phyloP scores from a whole-genome alignment of 2,329 filamentous ascomycete species.

The Cladorrhinum sp. region DNA sequence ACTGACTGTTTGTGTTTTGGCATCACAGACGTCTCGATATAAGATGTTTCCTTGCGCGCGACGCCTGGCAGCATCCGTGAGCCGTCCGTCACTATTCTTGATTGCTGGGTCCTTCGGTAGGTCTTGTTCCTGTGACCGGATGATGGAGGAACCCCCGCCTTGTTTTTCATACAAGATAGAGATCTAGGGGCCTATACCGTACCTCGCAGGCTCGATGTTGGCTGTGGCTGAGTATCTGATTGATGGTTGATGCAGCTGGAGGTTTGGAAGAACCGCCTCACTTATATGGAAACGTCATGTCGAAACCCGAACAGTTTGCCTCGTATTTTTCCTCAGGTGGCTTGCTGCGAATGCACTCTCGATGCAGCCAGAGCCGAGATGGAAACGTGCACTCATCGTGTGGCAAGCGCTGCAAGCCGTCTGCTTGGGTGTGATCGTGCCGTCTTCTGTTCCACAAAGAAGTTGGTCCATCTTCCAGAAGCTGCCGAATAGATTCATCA shows the following conservation, averaged over 20 bases:
- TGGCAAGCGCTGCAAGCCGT: conserved; percentile 2
- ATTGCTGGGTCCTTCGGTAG: background rate
- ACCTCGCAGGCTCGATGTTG: background rate
- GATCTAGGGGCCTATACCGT: no score
- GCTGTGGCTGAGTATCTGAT: background rate
- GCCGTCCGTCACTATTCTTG: background rate
- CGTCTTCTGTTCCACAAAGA: background rate
- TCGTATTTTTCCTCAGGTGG: background rate
- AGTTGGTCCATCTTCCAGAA: background rate
- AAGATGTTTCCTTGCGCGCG: no score
- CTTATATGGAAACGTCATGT: background rate
- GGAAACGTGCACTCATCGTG: background rate
- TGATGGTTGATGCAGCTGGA: background rate
- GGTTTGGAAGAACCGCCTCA: background rate
- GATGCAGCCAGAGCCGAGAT: background rate
- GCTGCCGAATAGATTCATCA: background rate
- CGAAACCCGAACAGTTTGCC: background rate
- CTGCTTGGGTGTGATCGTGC: background rate
- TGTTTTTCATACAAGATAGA: background rate
- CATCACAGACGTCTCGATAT: background rate
- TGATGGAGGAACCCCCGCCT: background rate
- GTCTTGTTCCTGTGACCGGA: no score
- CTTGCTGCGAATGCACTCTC: background rate
- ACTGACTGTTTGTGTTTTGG: background rate
- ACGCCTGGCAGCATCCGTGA: background rate